These are phyloP conservation scores for Micractinium conductrix DNA, from an alignment of 139 green algal genomes.

Conservation along the genomic window DNA sequence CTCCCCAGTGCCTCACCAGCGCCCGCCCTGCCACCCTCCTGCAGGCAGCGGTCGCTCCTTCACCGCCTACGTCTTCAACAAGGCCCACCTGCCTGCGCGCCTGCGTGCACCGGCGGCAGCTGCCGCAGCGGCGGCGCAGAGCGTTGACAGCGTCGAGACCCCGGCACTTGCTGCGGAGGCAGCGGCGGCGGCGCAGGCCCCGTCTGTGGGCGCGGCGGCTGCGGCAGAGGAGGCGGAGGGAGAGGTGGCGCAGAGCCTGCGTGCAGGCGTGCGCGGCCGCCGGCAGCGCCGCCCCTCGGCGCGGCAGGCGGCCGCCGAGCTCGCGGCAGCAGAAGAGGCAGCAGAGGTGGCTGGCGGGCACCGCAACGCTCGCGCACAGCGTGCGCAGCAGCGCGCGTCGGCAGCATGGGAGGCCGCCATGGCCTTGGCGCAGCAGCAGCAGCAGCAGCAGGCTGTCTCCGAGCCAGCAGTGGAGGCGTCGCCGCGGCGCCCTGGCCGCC, in stretches of 20 bases:
- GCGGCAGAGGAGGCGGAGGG: slow-evolving; percentile 5
- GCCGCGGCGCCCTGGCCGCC: too few relatives aligned
- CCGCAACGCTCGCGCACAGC: too few relatives aligned
- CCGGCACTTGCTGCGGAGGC: background rate
- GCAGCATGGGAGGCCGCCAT: background rate
- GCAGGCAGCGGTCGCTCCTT: slow-evolving; percentile 84
- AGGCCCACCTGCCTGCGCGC: background rate
- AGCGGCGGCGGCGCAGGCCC: background rate
- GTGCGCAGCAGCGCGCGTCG: background rate
- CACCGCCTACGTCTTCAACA: slow-evolving; percentile 83
- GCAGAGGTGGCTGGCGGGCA: background rate
- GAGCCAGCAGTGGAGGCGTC: background rate
- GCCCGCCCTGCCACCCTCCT: background rate
- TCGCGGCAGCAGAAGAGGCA: background rate
- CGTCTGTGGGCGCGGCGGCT: background rate
- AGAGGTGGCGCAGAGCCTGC: slow-evolving; percentile 7
- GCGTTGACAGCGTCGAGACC: slow-evolving; percentile 25
- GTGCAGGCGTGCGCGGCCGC: background rate
- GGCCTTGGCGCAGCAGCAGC: background rate
- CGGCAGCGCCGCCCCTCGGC: slow-evolving; percentile 20
- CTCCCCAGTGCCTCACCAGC: background rate
- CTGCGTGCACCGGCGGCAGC: background rate
- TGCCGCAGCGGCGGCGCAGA: background rate
- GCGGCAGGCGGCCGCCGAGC: background rate
- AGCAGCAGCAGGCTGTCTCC: background rate